Conservation (phyloP, 2,329 filamentous ascomycete species). For the Fusarium musae region DNA sequence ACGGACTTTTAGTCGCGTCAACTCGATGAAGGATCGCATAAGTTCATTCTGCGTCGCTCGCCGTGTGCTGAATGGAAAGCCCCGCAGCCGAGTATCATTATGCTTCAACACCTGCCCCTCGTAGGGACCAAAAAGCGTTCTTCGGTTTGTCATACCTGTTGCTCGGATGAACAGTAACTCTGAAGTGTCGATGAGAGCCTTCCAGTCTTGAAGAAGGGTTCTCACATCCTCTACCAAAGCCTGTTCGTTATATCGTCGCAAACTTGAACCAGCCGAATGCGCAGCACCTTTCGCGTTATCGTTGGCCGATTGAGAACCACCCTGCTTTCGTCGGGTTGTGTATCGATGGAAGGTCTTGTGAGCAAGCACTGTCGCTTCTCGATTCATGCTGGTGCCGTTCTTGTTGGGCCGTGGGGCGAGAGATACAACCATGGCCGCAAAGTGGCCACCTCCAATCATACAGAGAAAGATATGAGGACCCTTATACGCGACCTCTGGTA, state of each 20-base stretch:
- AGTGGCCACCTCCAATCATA: constrained; percentile 98
- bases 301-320: constrained; percentile 92
- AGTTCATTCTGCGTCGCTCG: constrained; percentile 93
- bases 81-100: constrained; percentile 82
- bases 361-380: constrained; percentile 87
- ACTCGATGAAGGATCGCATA: constrained; percentile 92
- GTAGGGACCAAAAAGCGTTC: constrained; percentile 90
- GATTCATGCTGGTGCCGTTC: constrained; percentile 75
- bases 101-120: constrained; percentile 84
- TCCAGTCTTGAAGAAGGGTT: constrained; percentile 84
- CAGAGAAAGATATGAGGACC: constrained; percentile 93
- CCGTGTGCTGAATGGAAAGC: constrained; percentile 93
- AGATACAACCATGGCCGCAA: constrained; percentile 95
- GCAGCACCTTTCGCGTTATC: constrained; percentile 94
- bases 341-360: constrained; percentile 99
- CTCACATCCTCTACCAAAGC: constrained; percentile 91
- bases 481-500: constrained; percentile 67
- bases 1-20: constrained; percentile 88
- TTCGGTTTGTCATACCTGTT: constrained; percentile 85
- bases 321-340: constrained; percentile 94
- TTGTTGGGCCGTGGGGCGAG: constrained; percentile 83
- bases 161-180: constrained; percentile 91
- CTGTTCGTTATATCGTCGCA: constrained; percentile 94
- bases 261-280: constrained; percentile 89
- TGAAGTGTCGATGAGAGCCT: constrained; percentile 81